These are phyloP conservation scores for Sporothrix variecibatus DNA, from an alignment of 2,329 filamentous ascomycete genomes.

Conservation along the genomic window DNA sequence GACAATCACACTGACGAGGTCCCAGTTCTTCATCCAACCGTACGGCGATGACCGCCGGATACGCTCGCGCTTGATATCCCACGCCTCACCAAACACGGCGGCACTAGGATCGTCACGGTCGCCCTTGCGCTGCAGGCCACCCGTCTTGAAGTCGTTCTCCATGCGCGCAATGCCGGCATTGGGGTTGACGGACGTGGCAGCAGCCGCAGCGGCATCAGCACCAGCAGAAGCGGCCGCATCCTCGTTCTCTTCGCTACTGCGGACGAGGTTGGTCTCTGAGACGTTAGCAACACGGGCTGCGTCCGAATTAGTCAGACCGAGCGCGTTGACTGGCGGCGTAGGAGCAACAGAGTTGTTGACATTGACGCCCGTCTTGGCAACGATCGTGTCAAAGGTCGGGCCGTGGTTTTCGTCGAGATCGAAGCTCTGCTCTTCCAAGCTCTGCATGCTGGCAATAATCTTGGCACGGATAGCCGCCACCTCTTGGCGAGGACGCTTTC, in stretches of 20 bases:
- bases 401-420: slow-evolving; percentile 70
- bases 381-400: slow-evolving; percentile 80
- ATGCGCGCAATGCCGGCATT: slow-evolving; percentile 78
- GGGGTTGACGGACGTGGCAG: slow-evolving; percentile 58
- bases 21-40: slow-evolving; percentile 89
- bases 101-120: slow-evolving; percentile 85
- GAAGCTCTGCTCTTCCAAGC: slow-evolving; percentile 81
- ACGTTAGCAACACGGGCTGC: not conserved
- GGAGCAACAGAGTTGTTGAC: slow-evolving; percentile 43
- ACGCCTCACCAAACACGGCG: slow-evolving; percentile 83
- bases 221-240: slow-evolving; percentile 17
- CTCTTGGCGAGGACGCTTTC: slow-evolving; percentile 76
- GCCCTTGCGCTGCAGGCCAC: slow-evolving; percentile 75
- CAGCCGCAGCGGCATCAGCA: slow-evolving; percentile 41
- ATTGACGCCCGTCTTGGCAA: slow-evolving; percentile 65
- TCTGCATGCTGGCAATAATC: slow-evolving; percentile 90
- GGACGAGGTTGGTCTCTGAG: slow-evolving; percentile 1
- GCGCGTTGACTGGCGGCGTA: not conserved
- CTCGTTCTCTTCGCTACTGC: slow-evolving; percentile 8
- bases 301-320: not conserved
- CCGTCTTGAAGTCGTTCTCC: slow-evolving; percentile 88
- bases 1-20: slow-evolving; percentile 82
- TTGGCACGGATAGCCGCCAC: slow-evolving; percentile 82
- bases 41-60: slow-evolving; percentile 82
- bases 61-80: slow-evolving; percentile 80